Evolutionary conservation across 169 alveolate genomes (phyloP).

Genomic region (Plasmodium gonderi): DNA sequence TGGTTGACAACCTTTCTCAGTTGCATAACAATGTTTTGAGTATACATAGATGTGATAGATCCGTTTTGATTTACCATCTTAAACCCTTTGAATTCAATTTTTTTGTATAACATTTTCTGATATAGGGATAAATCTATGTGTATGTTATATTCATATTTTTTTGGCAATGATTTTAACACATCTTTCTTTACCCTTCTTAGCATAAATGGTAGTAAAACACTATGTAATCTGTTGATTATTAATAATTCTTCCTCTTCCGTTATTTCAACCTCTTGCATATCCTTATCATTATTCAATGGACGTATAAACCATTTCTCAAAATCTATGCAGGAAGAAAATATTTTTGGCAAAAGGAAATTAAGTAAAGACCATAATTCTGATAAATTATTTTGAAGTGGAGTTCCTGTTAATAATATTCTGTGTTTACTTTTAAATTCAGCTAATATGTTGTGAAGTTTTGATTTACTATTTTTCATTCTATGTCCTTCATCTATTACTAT

Average conservation of each 20-base stretch:
- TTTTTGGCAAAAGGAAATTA: conserved; percentile 97
- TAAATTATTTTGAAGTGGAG: conserved; percentile 98
- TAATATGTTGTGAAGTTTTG: conserved; percentile 92
- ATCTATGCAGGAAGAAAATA: conserved; percentile 96
- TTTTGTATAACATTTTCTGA: conserved; percentile 94
- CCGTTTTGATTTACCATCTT: conserved; percentile 77
- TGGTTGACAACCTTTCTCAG: conserved; percentile 98
- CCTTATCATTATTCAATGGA: conserved; percentile 45
- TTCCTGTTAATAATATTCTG: conserved; percentile 97
- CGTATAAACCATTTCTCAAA: conserved; percentile 96
- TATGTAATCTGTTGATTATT: conserved; percentile 93
- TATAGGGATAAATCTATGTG: conserved; percentile 93
- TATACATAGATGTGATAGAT: conserved; percentile 4
- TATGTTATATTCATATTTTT: conserved; percentile 92
- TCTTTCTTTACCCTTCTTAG: conserved; percentile 98
- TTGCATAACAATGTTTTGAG: conserved; percentile 96
- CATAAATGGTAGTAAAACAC: conserved; percentile 97
- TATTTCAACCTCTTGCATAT: background rate
- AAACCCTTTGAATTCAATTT: conserved; percentile 87
- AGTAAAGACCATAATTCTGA: conserved; percentile 99
- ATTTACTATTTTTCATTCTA: conserved; percentile 96
- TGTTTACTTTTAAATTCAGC: conserved; percentile 92
- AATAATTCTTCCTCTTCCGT: conserved; percentile 61
- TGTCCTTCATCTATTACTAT: conserved; percentile 99
- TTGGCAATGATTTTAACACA: conserved; percentile 97